These are phyloP conservation scores for Lachancea thermotolerans DNA, from an alignment of 805 yeast genomes.

Conservation along the genomic window DNA sequence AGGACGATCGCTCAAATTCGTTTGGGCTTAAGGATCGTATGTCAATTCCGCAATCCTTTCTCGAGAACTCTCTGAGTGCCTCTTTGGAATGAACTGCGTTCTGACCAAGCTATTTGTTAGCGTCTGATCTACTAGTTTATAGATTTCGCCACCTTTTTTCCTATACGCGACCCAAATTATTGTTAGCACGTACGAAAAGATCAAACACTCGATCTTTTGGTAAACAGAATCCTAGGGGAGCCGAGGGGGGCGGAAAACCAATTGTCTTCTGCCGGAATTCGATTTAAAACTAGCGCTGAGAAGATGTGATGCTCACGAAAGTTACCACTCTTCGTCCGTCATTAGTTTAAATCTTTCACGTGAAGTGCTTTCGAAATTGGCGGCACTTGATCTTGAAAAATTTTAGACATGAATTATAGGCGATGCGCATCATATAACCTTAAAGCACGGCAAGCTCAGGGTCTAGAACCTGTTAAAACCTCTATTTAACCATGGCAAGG, in stretches of 20 bases:
- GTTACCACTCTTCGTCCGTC: too few relatives aligned
- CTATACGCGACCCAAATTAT: not conserved
- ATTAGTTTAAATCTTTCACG: not conserved
- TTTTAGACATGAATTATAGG: not conserved
- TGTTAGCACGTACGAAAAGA: not conserved
- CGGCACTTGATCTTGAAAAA: not conserved
- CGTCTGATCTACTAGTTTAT: not conserved
- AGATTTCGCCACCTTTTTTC: constrained; percentile 1
- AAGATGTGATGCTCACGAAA: too few relatives aligned
- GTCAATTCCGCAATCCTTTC: not conserved
- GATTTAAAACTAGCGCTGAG: too few relatives aligned
- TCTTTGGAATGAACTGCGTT: too few relatives aligned
- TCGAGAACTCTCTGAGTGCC: too few relatives aligned
- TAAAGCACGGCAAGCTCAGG: not conserved
- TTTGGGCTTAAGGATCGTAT: not conserved
- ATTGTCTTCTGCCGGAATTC: too few relatives aligned
- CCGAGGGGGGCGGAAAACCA: too few relatives aligned
- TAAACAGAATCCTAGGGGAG: too few relatives aligned
- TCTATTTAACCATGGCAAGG: constrained; percentile 26
- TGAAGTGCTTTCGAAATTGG: not conserved
- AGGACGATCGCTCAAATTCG: too few relatives aligned
- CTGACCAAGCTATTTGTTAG: not conserved
- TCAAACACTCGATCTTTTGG: not conserved
- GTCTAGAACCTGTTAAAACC: not conserved
- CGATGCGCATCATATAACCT: not conserved